Evolutionary conservation across 352 stramenopile species (phyloP).

Genomic region (Phytophthora citrophthora): DNA sequence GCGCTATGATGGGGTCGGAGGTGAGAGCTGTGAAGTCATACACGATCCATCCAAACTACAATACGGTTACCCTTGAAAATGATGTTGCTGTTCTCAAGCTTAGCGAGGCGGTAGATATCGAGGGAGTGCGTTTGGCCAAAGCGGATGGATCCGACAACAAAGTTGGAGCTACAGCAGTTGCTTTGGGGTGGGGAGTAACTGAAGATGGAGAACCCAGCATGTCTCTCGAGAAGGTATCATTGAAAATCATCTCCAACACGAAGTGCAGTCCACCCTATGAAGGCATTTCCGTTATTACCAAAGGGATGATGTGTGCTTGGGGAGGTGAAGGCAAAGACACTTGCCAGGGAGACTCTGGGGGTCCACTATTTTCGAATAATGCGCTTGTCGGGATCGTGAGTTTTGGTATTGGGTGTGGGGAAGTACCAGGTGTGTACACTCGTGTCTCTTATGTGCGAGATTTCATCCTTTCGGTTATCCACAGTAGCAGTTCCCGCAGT

Average conservation of each 20-base stretch:
- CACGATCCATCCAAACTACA: neutral
- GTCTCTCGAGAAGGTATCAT: constrained; percentile 43
- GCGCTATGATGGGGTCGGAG: neutral
- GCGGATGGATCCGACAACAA: constrained; percentile 48
- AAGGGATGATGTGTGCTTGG: neutral
- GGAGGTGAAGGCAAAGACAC: neutral
- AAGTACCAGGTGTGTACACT: no score
- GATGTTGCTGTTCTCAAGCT: constrained; percentile 58
- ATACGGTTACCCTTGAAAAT: no score
- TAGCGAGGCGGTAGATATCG: constrained; percentile 26
- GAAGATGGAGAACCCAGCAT: constrained; percentile 25
- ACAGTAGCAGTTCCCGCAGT: no score
- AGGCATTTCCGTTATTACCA: neutral
- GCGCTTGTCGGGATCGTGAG: neutral
- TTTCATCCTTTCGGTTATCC: no score
- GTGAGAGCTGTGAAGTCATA: neutral
- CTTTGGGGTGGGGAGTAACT: constrained; percentile 50
- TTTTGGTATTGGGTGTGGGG: no score
- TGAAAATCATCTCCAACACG: constrained; percentile 49
- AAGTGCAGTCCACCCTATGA: constrained; percentile 20
- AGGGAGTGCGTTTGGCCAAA: constrained; percentile 27
- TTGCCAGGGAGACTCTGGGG: neutral
- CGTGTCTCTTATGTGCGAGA: no score
- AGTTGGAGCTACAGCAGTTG: constrained; percentile 42
- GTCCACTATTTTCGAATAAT: neutral